phyloP scores from a whole-genome alignment of 2,329 filamentous ascomycete species.

The Aspergillus tamarii region DNA sequence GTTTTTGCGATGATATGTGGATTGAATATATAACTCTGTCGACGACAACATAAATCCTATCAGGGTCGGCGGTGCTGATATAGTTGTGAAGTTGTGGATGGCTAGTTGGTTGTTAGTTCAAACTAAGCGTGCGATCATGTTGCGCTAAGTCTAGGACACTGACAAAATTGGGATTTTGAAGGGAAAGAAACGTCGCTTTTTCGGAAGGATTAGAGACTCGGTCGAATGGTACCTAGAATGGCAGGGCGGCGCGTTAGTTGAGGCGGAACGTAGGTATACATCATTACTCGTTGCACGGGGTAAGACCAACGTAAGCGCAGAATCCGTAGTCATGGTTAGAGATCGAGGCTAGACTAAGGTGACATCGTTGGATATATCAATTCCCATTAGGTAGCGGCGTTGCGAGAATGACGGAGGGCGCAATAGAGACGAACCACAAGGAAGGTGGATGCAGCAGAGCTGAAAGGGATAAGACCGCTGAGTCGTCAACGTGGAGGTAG shows the following conservation, averaged over 20 bases:
- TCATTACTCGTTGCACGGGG: conserved; percentile 13
- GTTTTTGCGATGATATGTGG: conserved; percentile 69
- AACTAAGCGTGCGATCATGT: background rate
- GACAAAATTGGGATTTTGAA: conserved; percentile 68
- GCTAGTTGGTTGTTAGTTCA: conserved; percentile 31
- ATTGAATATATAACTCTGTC: conserved; percentile 74
- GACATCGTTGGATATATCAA: conserved; percentile 35
- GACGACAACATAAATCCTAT: conserved; percentile 83
- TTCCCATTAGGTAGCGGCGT: conserved; percentile 14
- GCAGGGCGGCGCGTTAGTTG: conserved; percentile 19
- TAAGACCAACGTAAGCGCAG: conserved; percentile 40
- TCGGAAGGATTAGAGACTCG: conserved; percentile 64
- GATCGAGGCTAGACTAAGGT: conserved; percentile 29
- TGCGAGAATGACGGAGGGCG: conserved; percentile 14
- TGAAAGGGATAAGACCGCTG: conserved; percentile 11
- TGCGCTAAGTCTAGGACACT: conserved; percentile 35
- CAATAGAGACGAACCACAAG: conserved; percentile 10
- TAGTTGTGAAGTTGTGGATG: conserved; percentile 73
- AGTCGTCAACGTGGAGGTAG: conserved; percentile 1
- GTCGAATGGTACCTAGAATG: conserved; percentile 64
- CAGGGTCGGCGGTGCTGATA: conserved; percentile 76
- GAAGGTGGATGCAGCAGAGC: conserved; percentile 2
- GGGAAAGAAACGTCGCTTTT: conserved; percentile 68
- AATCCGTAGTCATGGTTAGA: conserved; percentile 48
- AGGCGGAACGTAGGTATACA: conserved; percentile 11